Evolutionary conservation across 352 stramenopile genomes (phyloP), one percentile per base, ranked within the genome.

Genomic region (Thraustotheca clavata): DNA sequence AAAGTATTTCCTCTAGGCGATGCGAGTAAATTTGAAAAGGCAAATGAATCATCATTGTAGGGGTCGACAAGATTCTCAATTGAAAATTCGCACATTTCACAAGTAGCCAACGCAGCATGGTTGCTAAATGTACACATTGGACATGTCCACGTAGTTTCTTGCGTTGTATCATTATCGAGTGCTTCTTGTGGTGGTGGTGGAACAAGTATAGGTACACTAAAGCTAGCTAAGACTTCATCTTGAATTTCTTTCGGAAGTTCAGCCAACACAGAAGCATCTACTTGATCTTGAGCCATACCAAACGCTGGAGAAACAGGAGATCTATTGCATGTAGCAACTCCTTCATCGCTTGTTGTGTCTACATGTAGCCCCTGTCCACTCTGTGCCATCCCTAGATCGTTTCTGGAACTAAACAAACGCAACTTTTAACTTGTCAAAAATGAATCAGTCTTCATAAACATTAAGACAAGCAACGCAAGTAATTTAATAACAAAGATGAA

Each of bases 51-150:
- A 0, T 49, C 59, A 26, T 76, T 66, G n/a, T 49, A 48, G 0
- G n/a, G n/a, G 11, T 73, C 61, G 1, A 59, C 31, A 18, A 67
- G 54, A n/a, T 60, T 46, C 9, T 69, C 46, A 32, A 74, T 38
- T 1, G 76, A 49, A 22, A 71, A 79, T 7, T 88, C 81, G 40
- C 81, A 91, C 54, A 93, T 84, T 67, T 93, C 66, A 67, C 66
- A 70, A 27, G 49, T 75, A 0, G 55, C 36, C 24, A 92, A 60
- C 59, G 88, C 59, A 2, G 77, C 73, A 34, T 94, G 85, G 67
- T 94, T 94, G 3, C 73, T 70, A 59, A 92, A 94, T 31, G 85
- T 91, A 49, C 85, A 94, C 63, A 87, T 80, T 46, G 73, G 73
- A 47, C 85, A 94, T 14, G 54, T 71, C 85, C 85, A 94, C 20